These are phyloP conservation scores for Teratosphaeriaceae sp. DNA, from an alignment of 2,329 filamentous ascomycete species.

Conservation along the genomic window DNA sequence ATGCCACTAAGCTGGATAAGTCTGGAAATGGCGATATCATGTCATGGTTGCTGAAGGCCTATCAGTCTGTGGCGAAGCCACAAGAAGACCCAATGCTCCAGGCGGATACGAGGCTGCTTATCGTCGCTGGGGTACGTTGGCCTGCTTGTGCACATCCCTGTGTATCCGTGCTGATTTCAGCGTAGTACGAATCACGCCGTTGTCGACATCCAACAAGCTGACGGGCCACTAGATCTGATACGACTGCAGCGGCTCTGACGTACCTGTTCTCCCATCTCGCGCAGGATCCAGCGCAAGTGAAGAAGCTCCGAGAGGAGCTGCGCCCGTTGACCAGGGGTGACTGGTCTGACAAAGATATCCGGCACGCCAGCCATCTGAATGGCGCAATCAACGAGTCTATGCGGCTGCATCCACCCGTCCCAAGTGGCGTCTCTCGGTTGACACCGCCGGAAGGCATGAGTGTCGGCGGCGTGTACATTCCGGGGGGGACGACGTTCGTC, in stretches of 20 bases:
- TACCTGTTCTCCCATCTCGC: conserved; percentile 36
- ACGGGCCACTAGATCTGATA: no score
- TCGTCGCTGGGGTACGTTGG: conserved; percentile 35
- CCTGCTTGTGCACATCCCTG: no score
- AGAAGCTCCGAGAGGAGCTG: conserved; percentile 31
- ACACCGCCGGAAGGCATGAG: conserved; percentile 33
- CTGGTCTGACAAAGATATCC: conserved; percentile 20
- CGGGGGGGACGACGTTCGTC: conserved; percentile 21
- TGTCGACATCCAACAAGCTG: no score
- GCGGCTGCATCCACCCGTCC: conserved; percentile 35
- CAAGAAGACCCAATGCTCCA: conserved; percentile 20
- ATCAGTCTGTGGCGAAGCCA: conserved; percentile 19
- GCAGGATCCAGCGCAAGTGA: conserved; percentile 21
- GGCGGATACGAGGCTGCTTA: conserved; percentile 23
- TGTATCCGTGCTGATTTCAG: no score
- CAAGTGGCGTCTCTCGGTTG: conserved; percentile 27
- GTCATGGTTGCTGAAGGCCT: conserved; percentile 26
- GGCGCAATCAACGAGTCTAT: conserved; percentile 38
- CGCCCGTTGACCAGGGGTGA: conserved; percentile 14
- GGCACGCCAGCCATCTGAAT: conserved; percentile 29
- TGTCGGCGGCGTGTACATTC: conserved; percentile 28
- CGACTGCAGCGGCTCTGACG: conserved; percentile 35
- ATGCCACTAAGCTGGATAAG: no score
- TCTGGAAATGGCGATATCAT: conserved; percentile 15
- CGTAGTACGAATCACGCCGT: no score